Evolutionary conservation across 2,329 filamentous ascomycete species (phyloP).

Genomic region (Aspergillus novofumigatus): DNA sequence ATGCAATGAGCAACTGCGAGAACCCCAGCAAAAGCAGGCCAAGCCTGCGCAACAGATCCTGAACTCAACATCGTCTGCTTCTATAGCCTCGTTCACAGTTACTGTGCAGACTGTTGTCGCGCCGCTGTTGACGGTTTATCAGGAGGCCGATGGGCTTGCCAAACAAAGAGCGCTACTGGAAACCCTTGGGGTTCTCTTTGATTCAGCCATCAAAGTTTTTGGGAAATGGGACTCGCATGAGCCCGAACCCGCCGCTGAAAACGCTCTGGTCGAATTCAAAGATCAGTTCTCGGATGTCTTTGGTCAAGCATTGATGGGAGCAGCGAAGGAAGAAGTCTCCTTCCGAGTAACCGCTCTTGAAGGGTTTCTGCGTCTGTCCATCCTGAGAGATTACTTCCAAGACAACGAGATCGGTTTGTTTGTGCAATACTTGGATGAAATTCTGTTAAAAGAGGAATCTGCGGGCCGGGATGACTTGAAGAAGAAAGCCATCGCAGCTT

Average conservation of each 20-base stretch:
- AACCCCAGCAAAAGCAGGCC: conserved; percentile 66
- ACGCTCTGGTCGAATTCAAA: conserved; percentile 46
- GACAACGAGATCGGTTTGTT: conserved; percentile 51
- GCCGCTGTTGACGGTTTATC: conserved; percentile 56
- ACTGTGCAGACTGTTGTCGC: conserved; percentile 55
- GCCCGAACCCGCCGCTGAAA: conserved; percentile 34
- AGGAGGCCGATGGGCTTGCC: conserved; percentile 57
- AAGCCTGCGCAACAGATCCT: conserved; percentile 61
- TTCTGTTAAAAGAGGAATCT: conserved; percentile 57
- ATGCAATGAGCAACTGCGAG: conserved; percentile 63
- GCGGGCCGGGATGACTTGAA: conserved; percentile 55
- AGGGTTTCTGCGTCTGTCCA: conserved; percentile 45
- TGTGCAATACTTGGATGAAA: conserved; percentile 56
- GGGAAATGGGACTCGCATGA: conserved; percentile 51
- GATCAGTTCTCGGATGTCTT: conserved; percentile 53
- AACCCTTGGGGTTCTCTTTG: conserved; percentile 54
- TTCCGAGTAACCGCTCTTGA: conserved; percentile 47
- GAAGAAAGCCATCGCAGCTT: conserved; percentile 53
- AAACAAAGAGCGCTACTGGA: conserved; percentile 62
- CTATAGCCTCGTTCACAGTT: conserved; percentile 51
- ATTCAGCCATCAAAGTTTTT: conserved; percentile 55
- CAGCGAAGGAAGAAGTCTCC: conserved; percentile 48
- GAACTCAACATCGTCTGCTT: conserved; percentile 52
- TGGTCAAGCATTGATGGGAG: conserved; percentile 51
- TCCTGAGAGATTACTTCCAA: conserved; percentile 44